Conservation (phyloP, 2,329 filamentous ascomycete species). For the Canariomyces notabilis region DNA sequence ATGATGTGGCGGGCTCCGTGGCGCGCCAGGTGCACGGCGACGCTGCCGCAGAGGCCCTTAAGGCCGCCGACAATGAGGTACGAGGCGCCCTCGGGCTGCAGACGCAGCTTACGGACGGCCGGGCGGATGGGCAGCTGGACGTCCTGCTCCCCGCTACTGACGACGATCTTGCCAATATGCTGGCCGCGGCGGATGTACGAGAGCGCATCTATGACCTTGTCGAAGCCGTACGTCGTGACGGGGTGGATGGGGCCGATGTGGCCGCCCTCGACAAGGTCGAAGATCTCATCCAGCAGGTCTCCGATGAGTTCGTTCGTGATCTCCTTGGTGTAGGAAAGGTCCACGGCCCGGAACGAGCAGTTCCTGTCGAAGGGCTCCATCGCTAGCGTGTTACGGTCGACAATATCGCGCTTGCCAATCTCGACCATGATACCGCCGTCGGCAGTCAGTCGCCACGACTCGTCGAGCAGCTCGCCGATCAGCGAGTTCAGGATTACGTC, state of each 20-base stretch:
- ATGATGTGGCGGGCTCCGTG: constrained; percentile 33
- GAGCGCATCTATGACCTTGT: constrained; percentile 28
- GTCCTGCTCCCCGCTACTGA: constrained; percentile 23
- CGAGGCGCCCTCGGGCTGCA: constrained; percentile 23
- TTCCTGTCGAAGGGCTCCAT: constrained; percentile 22
- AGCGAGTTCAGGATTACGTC: constrained; percentile 29
- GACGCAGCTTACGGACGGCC: constrained; percentile 12
- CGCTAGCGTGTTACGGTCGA: constrained; percentile 19
- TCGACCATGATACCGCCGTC: constrained; percentile 32
- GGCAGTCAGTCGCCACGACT: constrained; percentile 30
- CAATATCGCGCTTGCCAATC: constrained; percentile 20
- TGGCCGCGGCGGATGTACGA: constrained; percentile 30
- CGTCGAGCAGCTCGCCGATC: constrained; percentile 25
- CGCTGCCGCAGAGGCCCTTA: constrained; percentile 32
- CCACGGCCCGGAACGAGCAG: constrained; percentile 19
- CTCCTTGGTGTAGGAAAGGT: constrained; percentile 13
- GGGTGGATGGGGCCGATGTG: constrained; percentile 30
- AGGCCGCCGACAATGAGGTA: constrained; percentile 38
- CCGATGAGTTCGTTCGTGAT: not conserved
- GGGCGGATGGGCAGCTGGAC: constrained; percentile 24
- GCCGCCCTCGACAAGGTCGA: constrained; percentile 19
- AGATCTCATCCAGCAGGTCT: constrained; percentile 13
- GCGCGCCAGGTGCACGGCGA: constrained; percentile 31
- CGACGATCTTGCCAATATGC: constrained; percentile 37
- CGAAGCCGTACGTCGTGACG: constrained; percentile 27